Conservation (phyloP, 2,329 filamentous ascomycete genomes). For the Aspergillus latus region DNA sequence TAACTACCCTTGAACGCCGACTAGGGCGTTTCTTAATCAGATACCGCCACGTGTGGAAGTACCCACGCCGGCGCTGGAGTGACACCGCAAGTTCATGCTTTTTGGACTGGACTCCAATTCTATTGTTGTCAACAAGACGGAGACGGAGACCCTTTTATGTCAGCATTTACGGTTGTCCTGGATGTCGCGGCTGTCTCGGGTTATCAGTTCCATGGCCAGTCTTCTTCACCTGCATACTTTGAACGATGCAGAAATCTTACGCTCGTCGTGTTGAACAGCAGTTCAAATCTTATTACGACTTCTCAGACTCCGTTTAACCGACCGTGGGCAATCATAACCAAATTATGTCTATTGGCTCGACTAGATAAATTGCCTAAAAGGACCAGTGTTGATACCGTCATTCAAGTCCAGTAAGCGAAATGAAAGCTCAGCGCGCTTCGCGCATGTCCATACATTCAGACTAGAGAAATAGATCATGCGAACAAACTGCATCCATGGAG, state of each 20-base stretch:
- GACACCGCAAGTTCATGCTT: not conserved
- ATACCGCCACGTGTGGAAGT: slow-evolving; percentile 14
- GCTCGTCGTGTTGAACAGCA: slow-evolving; percentile 1
- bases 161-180: slow-evolving; percentile 6
- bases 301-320: not conserved
- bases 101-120: slow-evolving; percentile 6
- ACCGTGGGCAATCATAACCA: not conserved
- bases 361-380: not conserved
- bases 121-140: slow-evolving; percentile 3
- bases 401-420: not conserved
- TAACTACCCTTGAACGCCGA: not conserved
- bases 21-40: slow-evolving; percentile 1
- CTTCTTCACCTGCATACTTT: not conserved
- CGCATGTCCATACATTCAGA: not conserved
- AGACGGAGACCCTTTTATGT: not conserved
- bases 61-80: slow-evolving; percentile 2
- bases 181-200: not conserved
- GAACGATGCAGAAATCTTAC: not conserved
- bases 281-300: not conserved
- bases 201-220: not conserved
- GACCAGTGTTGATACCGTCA: not conserved
- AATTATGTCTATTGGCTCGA: not conserved
- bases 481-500: not conserved
- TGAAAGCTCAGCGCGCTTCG: not conserved
- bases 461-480: not conserved